phyloP scores from a whole-genome alignment of 2,329 filamentous ascomycete species.

The Cylindrodendrum hubeiense region DNA sequence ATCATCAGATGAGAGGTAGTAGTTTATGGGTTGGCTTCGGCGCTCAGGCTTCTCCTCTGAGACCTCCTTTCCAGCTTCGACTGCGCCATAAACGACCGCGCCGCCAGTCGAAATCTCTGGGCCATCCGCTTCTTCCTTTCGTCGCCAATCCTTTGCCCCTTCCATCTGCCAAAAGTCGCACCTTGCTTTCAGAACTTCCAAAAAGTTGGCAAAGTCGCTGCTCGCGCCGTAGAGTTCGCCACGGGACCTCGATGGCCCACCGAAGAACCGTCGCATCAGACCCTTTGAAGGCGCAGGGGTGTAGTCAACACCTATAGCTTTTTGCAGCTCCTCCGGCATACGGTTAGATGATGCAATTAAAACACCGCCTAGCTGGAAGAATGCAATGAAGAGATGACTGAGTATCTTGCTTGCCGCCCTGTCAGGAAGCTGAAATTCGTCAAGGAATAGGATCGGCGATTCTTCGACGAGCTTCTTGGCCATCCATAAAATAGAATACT shows the following conservation, averaged over 20 bases:
- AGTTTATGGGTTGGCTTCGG: slow-evolving; percentile 47
- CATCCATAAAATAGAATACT: slow-evolving; percentile 80
- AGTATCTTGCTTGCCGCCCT: slow-evolving; percentile 82
- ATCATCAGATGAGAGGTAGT: slow-evolving; percentile 45
- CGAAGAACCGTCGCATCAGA: slow-evolving; percentile 63
- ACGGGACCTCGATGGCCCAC: slow-evolving; percentile 49
- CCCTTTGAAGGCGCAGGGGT: slow-evolving; percentile 66
- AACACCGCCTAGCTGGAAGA: slow-evolving; percentile 86
- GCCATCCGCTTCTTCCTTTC: slow-evolving; percentile 58
- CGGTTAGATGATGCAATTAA: slow-evolving; percentile 85
- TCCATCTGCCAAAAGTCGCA: slow-evolving; percentile 91
- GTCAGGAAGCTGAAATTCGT: slow-evolving; percentile 88
- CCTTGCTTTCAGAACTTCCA: slow-evolving; percentile 80
- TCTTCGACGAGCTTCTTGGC: slow-evolving; percentile 81
- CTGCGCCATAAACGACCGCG: background rate
- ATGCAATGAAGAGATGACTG: slow-evolving; percentile 81
- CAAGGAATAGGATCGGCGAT: slow-evolving; percentile 82
- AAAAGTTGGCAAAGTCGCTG: slow-evolving; percentile 81
- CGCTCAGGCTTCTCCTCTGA: slow-evolving; percentile 30
- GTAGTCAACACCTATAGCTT: slow-evolving; percentile 79
- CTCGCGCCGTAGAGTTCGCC: slow-evolving; percentile 69
- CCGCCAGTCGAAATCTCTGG: slow-evolving; percentile 6
- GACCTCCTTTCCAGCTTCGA: background rate
- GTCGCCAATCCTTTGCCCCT: slow-evolving; percentile 77
- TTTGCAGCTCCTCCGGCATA: slow-evolving; percentile 85